Conservation (phyloP, 768 basidiomycete genomes). For the Clitopilus hobsonii region DNA sequence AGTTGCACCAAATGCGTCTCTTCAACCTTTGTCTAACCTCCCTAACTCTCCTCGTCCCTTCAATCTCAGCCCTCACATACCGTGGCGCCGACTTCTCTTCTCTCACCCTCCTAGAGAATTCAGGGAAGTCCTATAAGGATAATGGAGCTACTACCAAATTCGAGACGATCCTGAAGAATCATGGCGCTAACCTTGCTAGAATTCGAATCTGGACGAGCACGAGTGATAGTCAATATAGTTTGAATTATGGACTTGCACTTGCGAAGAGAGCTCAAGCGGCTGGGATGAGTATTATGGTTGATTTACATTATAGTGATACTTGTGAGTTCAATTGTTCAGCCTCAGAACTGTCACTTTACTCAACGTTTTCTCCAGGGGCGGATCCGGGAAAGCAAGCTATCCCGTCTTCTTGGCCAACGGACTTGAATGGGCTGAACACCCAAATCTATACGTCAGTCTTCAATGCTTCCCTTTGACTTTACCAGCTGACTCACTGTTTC, state of each 20-base stretch:
- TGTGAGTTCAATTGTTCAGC: conserved; percentile 27
- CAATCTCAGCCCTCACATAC: conserved; percentile 35
- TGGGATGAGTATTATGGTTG: conserved; percentile 50
- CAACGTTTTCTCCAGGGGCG: conserved; percentile 38
- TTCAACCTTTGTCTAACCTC: conserved; percentile 11
- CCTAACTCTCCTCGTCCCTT: conserved; percentile 16
- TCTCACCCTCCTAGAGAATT: conserved; percentile 45
- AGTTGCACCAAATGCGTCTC: conserved; percentile 19
- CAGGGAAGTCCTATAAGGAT: conserved; percentile 41
- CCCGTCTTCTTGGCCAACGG: conserved; percentile 51
- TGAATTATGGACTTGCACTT: conserved; percentile 46
- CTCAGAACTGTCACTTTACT: neutral
- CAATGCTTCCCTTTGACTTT: neutral
- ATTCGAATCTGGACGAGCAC: conserved; percentile 62
- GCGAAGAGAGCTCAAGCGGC: conserved; percentile 53
- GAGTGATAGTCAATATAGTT: conserved; percentile 42
- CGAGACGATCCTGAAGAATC: conserved; percentile 48
- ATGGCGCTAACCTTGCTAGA: conserved; percentile 55
- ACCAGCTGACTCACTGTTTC: neutral
- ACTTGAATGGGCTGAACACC: conserved; percentile 47
- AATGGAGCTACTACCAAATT: conserved; percentile 30
- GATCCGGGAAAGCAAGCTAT: conserved; percentile 61
- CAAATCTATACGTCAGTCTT: conserved; percentile 45
- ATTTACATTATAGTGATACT: conserved; percentile 64
- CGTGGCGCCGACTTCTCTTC: conserved; percentile 56